Base-by-base conservation (phyloP, 805 yeast genomes). In the Maudiozyma turicensis region DNA sequence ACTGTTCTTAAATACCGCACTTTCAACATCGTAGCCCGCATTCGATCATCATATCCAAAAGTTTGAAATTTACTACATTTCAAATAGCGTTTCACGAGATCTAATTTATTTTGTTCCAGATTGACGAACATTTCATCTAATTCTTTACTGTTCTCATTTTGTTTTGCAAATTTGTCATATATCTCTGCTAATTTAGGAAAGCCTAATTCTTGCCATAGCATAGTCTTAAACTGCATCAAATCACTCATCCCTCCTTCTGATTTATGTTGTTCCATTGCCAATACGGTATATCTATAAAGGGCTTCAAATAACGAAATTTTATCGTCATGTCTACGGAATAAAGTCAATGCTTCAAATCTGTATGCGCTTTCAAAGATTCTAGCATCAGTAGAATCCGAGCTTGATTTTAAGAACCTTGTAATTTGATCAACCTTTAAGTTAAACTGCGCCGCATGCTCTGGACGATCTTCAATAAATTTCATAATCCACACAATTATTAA, bases 401-500 rank as follows among this genome's bases (percentile, higher is more conserved):
- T 59, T 1, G 63, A 51, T 46, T 68, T 68, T 42, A 69, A 54
- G 58, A 83, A 84, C 49, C 78, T 79, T 28, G 86, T 66, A 10
- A 87, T 74, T 58, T 84, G 90, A 50, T 77, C 82, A 50, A 80
- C 80, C 31, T 84, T 75, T 6, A 76, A 72, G 51, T 75, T 76
- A 51, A 81, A 73, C 15, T 70, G 70, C 50, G 75, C 75, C 10
- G 70, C 60, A 51, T 81, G 59, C 45, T 75, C 71, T 0, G 95
- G 96, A 57, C 82, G 75, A 50, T 78, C 77, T 51, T 78, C 79
- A 58, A 86, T 72, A 56, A 84, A 86, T 53, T 82, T 77, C 54
- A 81, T 80, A 1, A 87, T 69, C 89, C 93, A 84, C 8, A 87
- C 74, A 45, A 88, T 68, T 13, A 88, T 74, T 55, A 81, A 81